Conservation (phyloP, 768 basidiomycete species). For the Mycena olivaceomarginata region DNA sequence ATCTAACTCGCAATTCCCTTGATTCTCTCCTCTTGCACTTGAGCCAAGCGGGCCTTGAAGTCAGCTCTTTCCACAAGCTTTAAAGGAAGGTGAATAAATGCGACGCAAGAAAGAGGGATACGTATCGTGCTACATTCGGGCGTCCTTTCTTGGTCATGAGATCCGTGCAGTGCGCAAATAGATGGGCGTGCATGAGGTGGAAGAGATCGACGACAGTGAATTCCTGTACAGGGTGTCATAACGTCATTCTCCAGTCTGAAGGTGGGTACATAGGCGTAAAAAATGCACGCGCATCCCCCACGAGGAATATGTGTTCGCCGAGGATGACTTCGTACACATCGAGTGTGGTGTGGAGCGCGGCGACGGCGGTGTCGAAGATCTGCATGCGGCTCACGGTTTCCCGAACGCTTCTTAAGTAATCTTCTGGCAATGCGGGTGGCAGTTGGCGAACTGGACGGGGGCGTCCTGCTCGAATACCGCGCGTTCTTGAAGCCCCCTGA, state of each 20-base stretch:
- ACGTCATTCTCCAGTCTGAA: not conserved
- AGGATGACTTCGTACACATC: constrained; percentile 66
- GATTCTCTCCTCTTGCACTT: not conserved
- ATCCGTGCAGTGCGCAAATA: too few species aligned
- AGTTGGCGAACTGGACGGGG: constrained; percentile 64
- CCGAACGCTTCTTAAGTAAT: constrained; percentile 64
- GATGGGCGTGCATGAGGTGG: not conserved
- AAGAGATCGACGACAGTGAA: not conserved
- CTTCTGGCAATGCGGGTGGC: constrained; percentile 61
- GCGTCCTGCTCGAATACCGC: constrained; percentile 60
- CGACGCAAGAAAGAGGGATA: too few species aligned
- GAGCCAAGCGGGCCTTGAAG: not conserved
- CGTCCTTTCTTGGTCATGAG: too few species aligned
- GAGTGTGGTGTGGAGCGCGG: constrained; percentile 56
- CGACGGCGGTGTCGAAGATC: constrained; percentile 40
- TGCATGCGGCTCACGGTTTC: constrained; percentile 55
- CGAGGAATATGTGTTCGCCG: constrained; percentile 63
- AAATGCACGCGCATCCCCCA: constrained; percentile 58
- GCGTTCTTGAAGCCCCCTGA: constrained; percentile 43
- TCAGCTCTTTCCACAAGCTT: too few species aligned
- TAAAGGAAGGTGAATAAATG: too few species aligned
- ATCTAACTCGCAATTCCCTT: not conserved
- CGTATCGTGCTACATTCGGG: too few species aligned
- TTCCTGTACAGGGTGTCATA: not conserved
- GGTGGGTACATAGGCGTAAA: not conserved